Conservation (phyloP, 2,329 filamentous ascomycete genomes). For the Colletotrichum viniferum region DNA sequence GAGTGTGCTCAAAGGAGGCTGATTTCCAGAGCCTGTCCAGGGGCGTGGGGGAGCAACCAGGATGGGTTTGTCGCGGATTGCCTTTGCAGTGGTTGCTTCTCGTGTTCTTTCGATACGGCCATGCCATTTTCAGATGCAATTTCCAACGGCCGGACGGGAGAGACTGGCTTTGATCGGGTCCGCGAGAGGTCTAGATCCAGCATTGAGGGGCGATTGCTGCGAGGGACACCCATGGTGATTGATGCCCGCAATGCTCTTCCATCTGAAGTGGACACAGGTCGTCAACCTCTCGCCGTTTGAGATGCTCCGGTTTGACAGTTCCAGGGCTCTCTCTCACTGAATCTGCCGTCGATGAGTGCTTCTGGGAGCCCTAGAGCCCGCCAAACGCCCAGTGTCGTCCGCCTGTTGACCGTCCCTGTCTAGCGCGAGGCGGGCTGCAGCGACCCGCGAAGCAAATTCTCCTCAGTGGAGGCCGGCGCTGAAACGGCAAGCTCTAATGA, state of each 20-base stretch:
- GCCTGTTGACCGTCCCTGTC: background rate
- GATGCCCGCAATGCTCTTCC: background rate
- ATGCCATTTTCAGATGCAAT: conserved; percentile 21
- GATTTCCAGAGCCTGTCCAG: background rate
- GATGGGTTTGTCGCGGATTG: background rate
- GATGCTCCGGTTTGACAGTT: background rate
- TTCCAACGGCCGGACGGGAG: conserved; percentile 9
- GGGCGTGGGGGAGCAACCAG: background rate
- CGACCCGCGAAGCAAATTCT: background rate
- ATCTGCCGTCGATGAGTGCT: background rate
- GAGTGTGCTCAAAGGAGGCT: background rate
- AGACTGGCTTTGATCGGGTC: background rate
- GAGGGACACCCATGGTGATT: background rate
- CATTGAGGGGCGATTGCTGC: background rate
- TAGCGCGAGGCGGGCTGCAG: background rate
- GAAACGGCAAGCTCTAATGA: conserved; percentile 11
- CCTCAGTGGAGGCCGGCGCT: conserved; percentile 1
- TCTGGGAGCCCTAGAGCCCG: background rate
- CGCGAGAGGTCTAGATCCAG: conserved; percentile 8
- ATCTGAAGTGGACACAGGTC: conserved; percentile 3
- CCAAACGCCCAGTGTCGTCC: background rate
- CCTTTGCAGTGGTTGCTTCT: conserved; percentile 1
- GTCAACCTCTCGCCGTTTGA: background rate
- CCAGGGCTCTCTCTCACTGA: background rate
- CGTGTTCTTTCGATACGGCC: conserved; percentile 13